Evolutionary conservation across 257 asterid genomes (phyloP).

Genomic region (Solanum commersonii): DNA sequence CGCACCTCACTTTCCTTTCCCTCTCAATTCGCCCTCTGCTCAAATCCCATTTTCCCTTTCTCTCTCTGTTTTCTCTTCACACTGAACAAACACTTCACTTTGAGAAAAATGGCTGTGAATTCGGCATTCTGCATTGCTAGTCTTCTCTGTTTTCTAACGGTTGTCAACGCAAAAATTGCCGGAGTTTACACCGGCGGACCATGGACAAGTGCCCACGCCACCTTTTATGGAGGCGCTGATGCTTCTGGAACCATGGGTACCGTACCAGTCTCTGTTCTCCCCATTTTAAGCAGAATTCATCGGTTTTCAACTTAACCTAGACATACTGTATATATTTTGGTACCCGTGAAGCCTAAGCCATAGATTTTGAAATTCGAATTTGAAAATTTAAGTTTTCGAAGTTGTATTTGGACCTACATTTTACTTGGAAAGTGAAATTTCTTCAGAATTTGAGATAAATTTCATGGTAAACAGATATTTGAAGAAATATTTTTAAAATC

Average conservation of each 20-base stretch:
- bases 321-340: background rate
- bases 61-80: background rate
- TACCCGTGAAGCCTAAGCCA: background rate
- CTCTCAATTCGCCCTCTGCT: constrained; percentile 18
- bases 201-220: constrained; percentile 80
- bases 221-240: constrained; percentile 87
- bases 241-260: constrained; percentile 97
- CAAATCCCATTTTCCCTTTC: background rate
- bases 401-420: background rate
- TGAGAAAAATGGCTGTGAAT: constrained; percentile 1
- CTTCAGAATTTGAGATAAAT: background rate
- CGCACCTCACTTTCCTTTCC: constrained; percentile 19
- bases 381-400: background rate
- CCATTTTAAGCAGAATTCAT: background rate
- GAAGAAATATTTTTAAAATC: background rate
- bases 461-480: background rate
- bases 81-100: background rate
- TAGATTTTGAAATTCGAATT: background rate
- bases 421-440: background rate
- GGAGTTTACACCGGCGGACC: constrained; percentile 54
- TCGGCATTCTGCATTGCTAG: constrained; percentile 26
- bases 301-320: background rate
- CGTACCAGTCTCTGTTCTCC: background rate
- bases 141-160: constrained; percentile 22
- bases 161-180: constrained; percentile 33